A percentile compares a stretch with the other conserved stretches of the same genome.
Evolutionary conservation across 2,329 filamentous ascomycete genomes (phyloP).

Genomic region (Venturia oleaginea): DNA sequence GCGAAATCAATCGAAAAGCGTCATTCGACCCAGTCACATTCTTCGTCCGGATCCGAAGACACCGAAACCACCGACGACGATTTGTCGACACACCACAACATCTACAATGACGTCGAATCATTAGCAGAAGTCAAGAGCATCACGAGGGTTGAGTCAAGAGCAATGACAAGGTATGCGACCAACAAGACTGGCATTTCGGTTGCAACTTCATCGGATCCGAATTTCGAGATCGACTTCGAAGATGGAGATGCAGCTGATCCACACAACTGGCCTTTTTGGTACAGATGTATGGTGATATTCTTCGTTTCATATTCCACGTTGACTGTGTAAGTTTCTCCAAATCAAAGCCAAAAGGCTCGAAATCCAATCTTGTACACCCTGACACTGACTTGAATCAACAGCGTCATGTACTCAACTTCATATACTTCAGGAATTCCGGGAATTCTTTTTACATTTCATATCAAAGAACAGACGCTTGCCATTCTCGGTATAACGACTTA

Average conservation of each 20-base stretch:
- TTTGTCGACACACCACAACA: not conserved
- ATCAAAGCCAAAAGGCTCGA: not conserved
- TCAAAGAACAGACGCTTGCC: conserved; percentile 48
- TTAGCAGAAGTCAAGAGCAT: not conserved
- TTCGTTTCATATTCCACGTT: conserved; percentile 25
- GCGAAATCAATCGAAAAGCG: not conserved
- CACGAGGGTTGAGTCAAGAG: conserved; percentile 3
- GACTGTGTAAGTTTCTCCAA: conserved; percentile 18
- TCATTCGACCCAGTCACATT: not conserved
- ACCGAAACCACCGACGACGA: not conserved
- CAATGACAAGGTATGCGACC: conserved; percentile 2
- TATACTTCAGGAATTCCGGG: conserved; percentile 66
- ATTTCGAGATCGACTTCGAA: conserved; percentile 67
- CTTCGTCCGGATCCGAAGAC: not conserved
- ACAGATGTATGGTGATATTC: conserved; percentile 44
- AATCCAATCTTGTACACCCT: conserved; percentile 27
- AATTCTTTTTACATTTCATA: conserved; percentile 57
- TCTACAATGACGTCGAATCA: not conserved
- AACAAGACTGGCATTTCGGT: conserved; percentile 16
- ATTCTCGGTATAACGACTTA: conserved; percentile 74
- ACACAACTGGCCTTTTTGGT: conserved; percentile 55
- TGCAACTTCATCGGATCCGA: conserved; percentile 37
- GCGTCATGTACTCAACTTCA: conserved; percentile 64
- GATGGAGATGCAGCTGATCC: conserved; percentile 56
- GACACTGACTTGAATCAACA: conserved; percentile 4